Base-by-base conservation (phyloP, 208 protist genomes). In the Acanthamoeba triangularis region DNA sequence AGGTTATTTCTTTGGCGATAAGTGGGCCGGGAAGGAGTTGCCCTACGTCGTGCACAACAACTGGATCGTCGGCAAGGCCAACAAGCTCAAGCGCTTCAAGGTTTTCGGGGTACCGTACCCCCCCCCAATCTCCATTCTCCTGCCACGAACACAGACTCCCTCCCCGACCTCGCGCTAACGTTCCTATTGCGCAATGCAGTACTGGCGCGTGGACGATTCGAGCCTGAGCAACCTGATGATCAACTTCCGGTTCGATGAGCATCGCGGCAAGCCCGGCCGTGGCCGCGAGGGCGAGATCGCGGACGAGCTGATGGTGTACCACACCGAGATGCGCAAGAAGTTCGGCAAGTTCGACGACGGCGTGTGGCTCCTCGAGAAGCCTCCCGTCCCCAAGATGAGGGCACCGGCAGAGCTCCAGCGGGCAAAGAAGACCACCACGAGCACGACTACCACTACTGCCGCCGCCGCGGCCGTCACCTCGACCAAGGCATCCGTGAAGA, bases 41-140 rank as follows among this genome's bases (percentile, higher is more conserved):
- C 74, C 74, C 74, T 82, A 54, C 41, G 44, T 82, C 74, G 37
- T 82, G 7, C 74, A 82, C 74, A 82, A 82, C 74, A 82, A 82
- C 74, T 82, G 74, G 74, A 82, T 82, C 25, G 37, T 82, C 23
- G 74, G 74, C 74, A 52, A 82, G 33, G 18, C 23, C 44, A 20
- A 20, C 30, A 80, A 80, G 72, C 14, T 80, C 72, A 47, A 44
- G 72, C 72, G 72, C 13, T 80, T 80, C 72, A 80, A 47, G 37
- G 33, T 14, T n/a, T 74, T 41, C 33, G 65, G 33, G 13, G 33
- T 74, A 41, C 33, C 23, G 33, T n/a, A 37, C n/a, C n/a, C 11
- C 65, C 25, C 28, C 33, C 16, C 65, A 1, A 47, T 47, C 5
- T 47, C 41, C n/a, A n/a, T n/a, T 67, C 61, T 28, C 61, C 37